Evolutionary conservation across 192 early-diverging fungal species (phyloP).

Genomic region (Umbelopsis vinacea): DNA sequence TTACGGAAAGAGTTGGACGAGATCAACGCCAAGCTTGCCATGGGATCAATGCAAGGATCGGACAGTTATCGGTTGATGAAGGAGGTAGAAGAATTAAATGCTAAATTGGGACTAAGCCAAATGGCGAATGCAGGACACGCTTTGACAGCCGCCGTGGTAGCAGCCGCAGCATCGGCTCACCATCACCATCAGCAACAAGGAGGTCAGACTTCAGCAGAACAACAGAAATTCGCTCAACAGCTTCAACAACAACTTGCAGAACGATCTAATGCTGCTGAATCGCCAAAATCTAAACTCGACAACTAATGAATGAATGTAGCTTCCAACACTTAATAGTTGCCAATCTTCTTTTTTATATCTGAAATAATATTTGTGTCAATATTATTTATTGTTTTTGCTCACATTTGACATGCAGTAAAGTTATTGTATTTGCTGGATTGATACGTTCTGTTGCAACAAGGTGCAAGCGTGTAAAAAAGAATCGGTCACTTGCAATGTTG

Average conservation of each 20-base stretch:
- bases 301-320: neutral
- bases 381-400: neutral
- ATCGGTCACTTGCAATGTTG: no score
- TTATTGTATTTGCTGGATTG: neutral
- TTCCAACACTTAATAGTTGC: neutral
- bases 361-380: neutral
- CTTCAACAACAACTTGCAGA: constrained; percentile 19
- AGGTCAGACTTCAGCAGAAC: constrained; percentile 18
- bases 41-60: constrained; percentile 57
- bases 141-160: constrained; percentile 31
- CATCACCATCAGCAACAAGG: constrained; percentile 30
- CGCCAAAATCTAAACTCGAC: neutral
- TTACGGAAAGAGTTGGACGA: constrained; percentile 74
- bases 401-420: neutral
- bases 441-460: no score
- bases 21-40: constrained; percentile 64
- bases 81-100: constrained; percentile 71
- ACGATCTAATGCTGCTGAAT: constrained; percentile 20
- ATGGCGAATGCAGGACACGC: constrained; percentile 29
- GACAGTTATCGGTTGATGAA: constrained; percentile 66
- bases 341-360: neutral
- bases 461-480: no score
- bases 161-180: constrained; percentile 23
- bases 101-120: constrained; percentile 62
- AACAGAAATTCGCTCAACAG: constrained; percentile 22